Percentiles rank a stretch among this genome's conserved stretches.
These are phyloP conservation scores for Xylaria sp. DNA, from an alignment of 2,329 filamentous ascomycete species.

Conservation along the genomic window DNA sequence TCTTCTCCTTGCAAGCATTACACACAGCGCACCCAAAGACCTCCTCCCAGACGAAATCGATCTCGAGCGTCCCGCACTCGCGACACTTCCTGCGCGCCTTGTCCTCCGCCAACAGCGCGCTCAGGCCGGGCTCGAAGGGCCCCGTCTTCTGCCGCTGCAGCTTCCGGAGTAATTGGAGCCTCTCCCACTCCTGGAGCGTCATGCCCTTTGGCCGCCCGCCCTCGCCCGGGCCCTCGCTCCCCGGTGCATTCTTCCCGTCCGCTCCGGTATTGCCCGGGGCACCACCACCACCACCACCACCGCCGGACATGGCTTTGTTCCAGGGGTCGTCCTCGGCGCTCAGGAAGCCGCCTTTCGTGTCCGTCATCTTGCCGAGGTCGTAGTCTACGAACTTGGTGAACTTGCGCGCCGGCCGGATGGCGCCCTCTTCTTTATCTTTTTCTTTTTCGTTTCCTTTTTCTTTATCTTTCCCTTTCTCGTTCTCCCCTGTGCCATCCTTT, in stretches of 20 bases:
- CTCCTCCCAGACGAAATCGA: constrained; percentile 96
- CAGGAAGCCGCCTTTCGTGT: constrained; percentile 96
- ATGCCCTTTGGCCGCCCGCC: constrained; percentile 83
- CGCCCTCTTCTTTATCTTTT: constrained; percentile 46
- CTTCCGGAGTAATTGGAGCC: constrained; percentile 77
- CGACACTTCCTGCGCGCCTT: constrained; percentile 78
- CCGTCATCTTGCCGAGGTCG: constrained; percentile 97
- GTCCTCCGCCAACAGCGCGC: constrained; percentile 73
- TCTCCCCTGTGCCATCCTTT: background rate
- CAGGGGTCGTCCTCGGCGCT: constrained; percentile 91
- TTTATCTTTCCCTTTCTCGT: constrained; percentile 38
- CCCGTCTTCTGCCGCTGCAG: constrained; percentile 80
- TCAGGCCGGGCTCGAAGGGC: constrained; percentile 90
- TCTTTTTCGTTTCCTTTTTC: constrained; percentile 33
- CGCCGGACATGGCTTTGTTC: constrained; percentile 78
- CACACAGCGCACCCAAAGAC: constrained; percentile 82
- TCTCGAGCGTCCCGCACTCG: constrained; percentile 85
- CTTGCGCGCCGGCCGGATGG: constrained; percentile 81
- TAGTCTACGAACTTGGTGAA: constrained; percentile 97
- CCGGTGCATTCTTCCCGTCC: constrained; percentile 47
- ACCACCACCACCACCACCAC: no score
- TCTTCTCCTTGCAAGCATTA: constrained; percentile 85
- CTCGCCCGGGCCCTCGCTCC: constrained; percentile 49
- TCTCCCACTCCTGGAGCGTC: constrained; percentile 92
- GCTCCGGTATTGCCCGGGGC: background rate